A percentile compares a stretch with the other conserved stretches of the same genome.
Conservation (phyloP, 2,329 filamentous ascomycete species). For the Aspergillus fijiensis region DNA sequence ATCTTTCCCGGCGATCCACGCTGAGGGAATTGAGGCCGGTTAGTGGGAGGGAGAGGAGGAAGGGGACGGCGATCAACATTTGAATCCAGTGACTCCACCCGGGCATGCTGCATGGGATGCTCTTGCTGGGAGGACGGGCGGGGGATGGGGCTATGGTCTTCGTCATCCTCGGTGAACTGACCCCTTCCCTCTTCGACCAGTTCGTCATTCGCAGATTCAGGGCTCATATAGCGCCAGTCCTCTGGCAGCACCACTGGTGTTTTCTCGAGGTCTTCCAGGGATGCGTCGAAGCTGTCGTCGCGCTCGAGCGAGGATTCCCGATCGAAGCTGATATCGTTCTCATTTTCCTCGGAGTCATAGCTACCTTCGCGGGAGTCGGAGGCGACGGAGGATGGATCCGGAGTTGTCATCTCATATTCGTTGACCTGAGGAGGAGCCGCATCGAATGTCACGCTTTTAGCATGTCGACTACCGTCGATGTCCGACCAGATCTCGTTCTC, state of each 20-base stretch:
- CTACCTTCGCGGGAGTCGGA: conserved; percentile 90
- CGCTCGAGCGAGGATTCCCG: conserved; percentile 60
- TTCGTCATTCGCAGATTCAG: conserved; percentile 57
- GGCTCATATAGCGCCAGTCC: conserved; percentile 84
- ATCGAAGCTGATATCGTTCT: conserved; percentile 65
- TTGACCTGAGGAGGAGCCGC: conserved; percentile 90
- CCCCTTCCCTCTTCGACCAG: conserved; percentile 60
- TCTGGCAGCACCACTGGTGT: conserved; percentile 97
- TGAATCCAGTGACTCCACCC: conserved; percentile 72
- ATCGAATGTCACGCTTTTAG: conserved; percentile 97
- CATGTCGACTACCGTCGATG: conserved; percentile 71
- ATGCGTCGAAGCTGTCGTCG: conserved; percentile 93
- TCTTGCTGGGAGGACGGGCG: conserved; percentile 49
- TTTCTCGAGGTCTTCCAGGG: conserved; percentile 92
- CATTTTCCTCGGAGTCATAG: conserved; percentile 74
- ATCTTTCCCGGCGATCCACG: conserved; percentile 60
- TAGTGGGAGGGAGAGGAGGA: conserved; percentile 71
- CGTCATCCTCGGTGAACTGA: conserved; percentile 63
- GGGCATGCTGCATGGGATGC: conserved; percentile 46
- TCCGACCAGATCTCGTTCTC: conserved; percentile 68
- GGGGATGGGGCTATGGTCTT: conserved; percentile 64
- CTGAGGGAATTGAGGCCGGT: conserved; percentile 37
- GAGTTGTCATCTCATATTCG: conserved; percentile 97
- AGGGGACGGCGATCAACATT: conserved; percentile 81
- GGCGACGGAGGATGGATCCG: conserved; percentile 87